A percentile compares a stretch with the other conserved stretches of the same genome.
phyloP scores from a whole-genome alignment of 2,329 filamentous ascomycete genomes.

The Monosporascus sp. region DNA sequence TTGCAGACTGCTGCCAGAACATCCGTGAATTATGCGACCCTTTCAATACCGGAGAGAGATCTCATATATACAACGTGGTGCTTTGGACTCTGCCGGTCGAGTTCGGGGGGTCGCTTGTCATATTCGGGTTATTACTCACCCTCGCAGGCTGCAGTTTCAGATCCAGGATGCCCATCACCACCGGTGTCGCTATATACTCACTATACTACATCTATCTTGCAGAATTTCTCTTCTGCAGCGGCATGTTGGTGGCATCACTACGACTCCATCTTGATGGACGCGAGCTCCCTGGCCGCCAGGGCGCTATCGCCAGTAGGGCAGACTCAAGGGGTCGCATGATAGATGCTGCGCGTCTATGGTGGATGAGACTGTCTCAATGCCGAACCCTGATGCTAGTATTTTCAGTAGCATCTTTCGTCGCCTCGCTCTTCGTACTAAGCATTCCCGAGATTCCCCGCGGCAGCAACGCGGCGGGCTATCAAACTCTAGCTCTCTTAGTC shows the following conservation, averaged over 20 bases:
- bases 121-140: slow-evolving; percentile 29
- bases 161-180: slow-evolving; percentile 14
- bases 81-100: slow-evolving; percentile 34
- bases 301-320: too few species aligned
- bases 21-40: slow-evolving; percentile 12
- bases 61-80: slow-evolving; percentile 26
- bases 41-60: slow-evolving; percentile 4
- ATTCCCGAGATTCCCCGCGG: slow-evolving; percentile 19
- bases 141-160: slow-evolving; percentile 18
- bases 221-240: slow-evolving; percentile 24
- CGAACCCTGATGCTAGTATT: not conserved
- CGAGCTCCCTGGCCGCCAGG: not conserved
- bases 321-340: not conserved
- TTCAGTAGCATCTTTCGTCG: slow-evolving; percentile 7
- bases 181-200: slow-evolving; percentile 17
- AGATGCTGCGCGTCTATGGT: slow-evolving; percentile 2
- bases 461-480: slow-evolving; percentile 16
- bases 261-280: slow-evolving; percentile 17
- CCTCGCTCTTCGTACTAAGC: slow-evolving; percentile 12
- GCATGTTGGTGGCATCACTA: slow-evolving; percentile 28
- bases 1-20: slow-evolving; percentile 10
- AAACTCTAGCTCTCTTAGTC: slow-evolving; percentile 11
- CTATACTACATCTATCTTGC: slow-evolving; percentile 22
- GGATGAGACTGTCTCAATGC: slow-evolving; percentile 3
- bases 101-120: slow-evolving; percentile 29